Evolutionary conservation across 345 rosid species (phyloP), one percentile per base, ranked within the genome.

Genomic region (Isatis tinctoria): DNA sequence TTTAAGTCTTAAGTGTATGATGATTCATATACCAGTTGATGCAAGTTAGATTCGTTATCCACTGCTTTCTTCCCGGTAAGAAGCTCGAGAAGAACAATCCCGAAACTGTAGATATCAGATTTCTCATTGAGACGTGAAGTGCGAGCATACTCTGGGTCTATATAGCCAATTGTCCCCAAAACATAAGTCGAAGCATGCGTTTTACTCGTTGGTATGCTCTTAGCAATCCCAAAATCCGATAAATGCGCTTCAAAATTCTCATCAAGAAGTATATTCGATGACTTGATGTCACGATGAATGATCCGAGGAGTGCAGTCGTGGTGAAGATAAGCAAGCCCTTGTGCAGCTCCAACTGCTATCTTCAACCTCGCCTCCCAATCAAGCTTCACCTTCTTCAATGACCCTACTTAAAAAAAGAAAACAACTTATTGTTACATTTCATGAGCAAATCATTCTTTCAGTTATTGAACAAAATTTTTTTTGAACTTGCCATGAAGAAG

Each of bases 31-130:
- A 95, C 99, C 93, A 90, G 79, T 76, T 95, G 99, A 70, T 88
- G 99, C 85, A 95, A 80, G 81, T 90, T 95, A 13, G 92, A 84
- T 30, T 95, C 97, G 4, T 90, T 82, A 64, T 95, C 97, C 49
- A 95, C 99, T 27, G 99, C 97, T 63, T 92, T 95, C 81, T 88
- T 95, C 66, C 99, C 99, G 0, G 99, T 95, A 57, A 95, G 81
- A 72, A 95, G 89, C 88, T 95, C 99, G 26, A 95, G 85, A 51
- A 95, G 92, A 60, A 95, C 99, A 77, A 95, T 76, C 14, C 99
- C 99, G 16, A 95, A 95, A 82, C 99, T 95, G 60, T 95, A 95
- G 22, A 95, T 88, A 78, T 95, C 99, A 1, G 99, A 95, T 37
- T 90, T 95, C 59, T 95, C 99, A 53, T 82, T 95, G 18, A 92